Evolutionary conservation across 2,329 filamentous ascomycete genomes (phyloP), one percentile per base, ranked within the genome.

Genomic region (Pseudogymnoascus destructans): DNA sequence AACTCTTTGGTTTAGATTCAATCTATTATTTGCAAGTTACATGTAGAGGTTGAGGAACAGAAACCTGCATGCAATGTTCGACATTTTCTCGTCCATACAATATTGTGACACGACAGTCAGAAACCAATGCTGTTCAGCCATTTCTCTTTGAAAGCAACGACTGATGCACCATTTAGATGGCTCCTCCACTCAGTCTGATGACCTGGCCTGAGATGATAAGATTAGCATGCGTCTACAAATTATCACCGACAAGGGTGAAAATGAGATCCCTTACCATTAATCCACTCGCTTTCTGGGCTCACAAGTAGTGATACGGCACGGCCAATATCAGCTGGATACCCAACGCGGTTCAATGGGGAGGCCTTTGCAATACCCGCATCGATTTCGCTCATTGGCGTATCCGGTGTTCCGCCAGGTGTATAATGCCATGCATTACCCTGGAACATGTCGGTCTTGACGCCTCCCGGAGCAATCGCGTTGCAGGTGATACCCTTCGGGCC

Each of bases 381-480:
- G 64, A 83, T 82, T 58, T 73, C 74, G 56, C 77, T 74, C 62
- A 72, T 75, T 57, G 69, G 70, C 76, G 77, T 77, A 62, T 73
- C 74, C 65, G 76, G 73, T 65, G 73, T 72, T 58, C 77, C 79
- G 60, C 78, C 78, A 10, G 80, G 80, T 17, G 79, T 79, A 69
- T 84, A 84, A 67, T 81, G 79, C 80, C 81, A 84, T n/a, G 61
- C 61, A 33, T 64, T 71, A 70, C 73, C 73, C 46, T 85, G 81
- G 80, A 82, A 87, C 82, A 86, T 86, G 0, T 75, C 73, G 0
- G 81, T 85, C 1, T 78, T 81, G 1, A 87, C 80, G 42, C 86
- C 84, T 0, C 84, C 84, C 0, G 84, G 84, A 0, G 81, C 82
- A 64, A 86, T 86, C 0, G 78, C 77, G 63, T 87, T 87, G 17